Conservation (phyloP, 768 basidiomycete species). For the Mycena venus region DNA sequence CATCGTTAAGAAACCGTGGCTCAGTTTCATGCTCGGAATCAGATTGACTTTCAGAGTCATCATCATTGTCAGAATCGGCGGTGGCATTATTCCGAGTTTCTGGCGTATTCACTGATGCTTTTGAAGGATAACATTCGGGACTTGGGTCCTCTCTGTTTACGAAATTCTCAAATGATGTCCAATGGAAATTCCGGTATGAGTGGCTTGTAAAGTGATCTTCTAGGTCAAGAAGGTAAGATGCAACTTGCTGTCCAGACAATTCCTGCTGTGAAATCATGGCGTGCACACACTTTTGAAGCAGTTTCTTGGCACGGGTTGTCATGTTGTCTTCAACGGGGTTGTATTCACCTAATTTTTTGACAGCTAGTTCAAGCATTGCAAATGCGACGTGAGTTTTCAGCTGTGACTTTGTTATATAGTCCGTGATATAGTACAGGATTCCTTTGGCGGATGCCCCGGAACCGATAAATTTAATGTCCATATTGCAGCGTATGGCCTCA, state of each 20-base stretch:
- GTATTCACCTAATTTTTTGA: constrained; percentile 31
- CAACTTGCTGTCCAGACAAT: constrained; percentile 46
- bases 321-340: constrained; percentile 3
- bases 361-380: constrained; percentile 29
- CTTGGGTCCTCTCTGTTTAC: too few species aligned
- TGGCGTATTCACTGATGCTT: background rate
- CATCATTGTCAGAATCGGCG: background rate
- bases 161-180: constrained; percentile 30
- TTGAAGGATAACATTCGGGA: constrained; percentile 38
- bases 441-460: constrained; percentile 47
- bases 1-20: constrained; percentile 15
- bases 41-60: constrained; percentile 4
- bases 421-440: constrained; percentile 48
- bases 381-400: constrained; percentile 34
- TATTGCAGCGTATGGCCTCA: too few species aligned
- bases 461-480: constrained; percentile 25
- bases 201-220: constrained; percentile 48
- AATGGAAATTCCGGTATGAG: constrained; percentile 39
- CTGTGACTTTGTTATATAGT: too few species aligned
- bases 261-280: too few species aligned
- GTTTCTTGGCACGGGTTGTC: too few species aligned
- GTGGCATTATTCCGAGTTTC: background rate
- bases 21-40: constrained; percentile 10
- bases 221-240: constrained; percentile 38
- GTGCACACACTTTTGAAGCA: too few species aligned